Percentiles rank a stretch among this genome's conserved stretches.
These are phyloP conservation scores for Phytophthora macrochlamydospora DNA, from an alignment of 352 stramenopile genomes.

Conservation along the genomic window DNA sequence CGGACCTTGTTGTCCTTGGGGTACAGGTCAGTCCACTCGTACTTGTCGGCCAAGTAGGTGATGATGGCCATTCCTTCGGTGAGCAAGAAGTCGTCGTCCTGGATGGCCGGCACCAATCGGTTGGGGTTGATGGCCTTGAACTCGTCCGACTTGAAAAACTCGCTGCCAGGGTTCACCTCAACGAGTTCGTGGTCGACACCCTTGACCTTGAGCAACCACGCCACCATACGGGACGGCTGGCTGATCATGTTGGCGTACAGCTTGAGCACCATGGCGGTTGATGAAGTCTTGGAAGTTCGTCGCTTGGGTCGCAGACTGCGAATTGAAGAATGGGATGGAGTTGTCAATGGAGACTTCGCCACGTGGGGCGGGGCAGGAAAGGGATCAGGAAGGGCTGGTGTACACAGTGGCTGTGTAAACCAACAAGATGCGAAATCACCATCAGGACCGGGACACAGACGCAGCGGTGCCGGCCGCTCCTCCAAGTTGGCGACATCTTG, in stretches of 20 bases:
- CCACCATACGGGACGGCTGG: constrained; percentile 49
- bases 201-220: constrained; percentile 58
- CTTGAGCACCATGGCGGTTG: constrained; percentile 40
- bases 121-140: constrained; percentile 65
- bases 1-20: constrained; percentile 44
- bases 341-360: background rate
- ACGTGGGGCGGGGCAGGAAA: background rate
- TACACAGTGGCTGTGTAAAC: too few relatives aligned
- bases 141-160: constrained; percentile 51
- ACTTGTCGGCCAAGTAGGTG: constrained; percentile 59
- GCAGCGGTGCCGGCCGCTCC: too few relatives aligned
- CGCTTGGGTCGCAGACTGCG: constrained; percentile 5
- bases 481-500: too few relatives aligned
- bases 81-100: constrained; percentile 64
- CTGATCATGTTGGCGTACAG: constrained; percentile 70
- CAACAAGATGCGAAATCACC: too few relatives aligned
- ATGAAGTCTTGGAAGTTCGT: background rate
- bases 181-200: constrained; percentile 44
- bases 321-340: constrained; percentile 27
- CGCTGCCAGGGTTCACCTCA: constrained; percentile 32
- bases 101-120: constrained; percentile 48
- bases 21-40: constrained; percentile 61
- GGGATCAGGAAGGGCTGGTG: background rate
- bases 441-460: too few relatives aligned
- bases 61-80: constrained; percentile 67